phyloP scores from a whole-genome alignment of 148 eudicot genomes.

The Spergularia bocconei region DNA sequence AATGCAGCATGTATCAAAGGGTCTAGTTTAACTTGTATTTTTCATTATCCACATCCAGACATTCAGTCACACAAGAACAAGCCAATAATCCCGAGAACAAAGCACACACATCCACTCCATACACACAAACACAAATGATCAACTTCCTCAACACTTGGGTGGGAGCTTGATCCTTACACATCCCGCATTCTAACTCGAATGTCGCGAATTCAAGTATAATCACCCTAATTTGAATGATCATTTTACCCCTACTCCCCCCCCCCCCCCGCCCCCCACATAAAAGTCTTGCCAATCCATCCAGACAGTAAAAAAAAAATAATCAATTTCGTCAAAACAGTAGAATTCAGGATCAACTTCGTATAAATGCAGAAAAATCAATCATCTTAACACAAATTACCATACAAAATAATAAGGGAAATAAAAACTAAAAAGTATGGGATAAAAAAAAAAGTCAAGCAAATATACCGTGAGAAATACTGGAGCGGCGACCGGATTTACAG shows the following conservation, averaged over 20 bases:
- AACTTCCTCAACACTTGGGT: too few relatives aligned
- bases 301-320: not conserved
- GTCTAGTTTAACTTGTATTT: not conserved
- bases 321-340: not conserved
- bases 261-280: too few relatives aligned
- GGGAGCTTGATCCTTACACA: too few relatives aligned
- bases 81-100: too few relatives aligned
- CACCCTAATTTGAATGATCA: too few relatives aligned
- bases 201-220: too few relatives aligned
- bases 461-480: slow-evolving; percentile 80
- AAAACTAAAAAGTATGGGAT: not conserved
- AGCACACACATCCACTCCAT: too few relatives aligned
- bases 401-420: not conserved
- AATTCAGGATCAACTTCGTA: too few relatives aligned
- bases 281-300: not conserved
- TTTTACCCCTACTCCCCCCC: too few relatives aligned
- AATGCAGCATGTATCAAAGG: not conserved
- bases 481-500: slow-evolving; percentile 62
- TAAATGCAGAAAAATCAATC: not conserved
- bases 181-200: too few relatives aligned
- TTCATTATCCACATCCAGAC: not conserved
- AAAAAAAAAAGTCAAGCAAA: slow-evolving; percentile 2
- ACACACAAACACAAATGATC: too few relatives aligned
- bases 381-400: not conserved
- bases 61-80: not conserved